phyloP scores from a whole-genome alignment of 177 flowering plant species.

The Telopea speciosissima region DNA sequence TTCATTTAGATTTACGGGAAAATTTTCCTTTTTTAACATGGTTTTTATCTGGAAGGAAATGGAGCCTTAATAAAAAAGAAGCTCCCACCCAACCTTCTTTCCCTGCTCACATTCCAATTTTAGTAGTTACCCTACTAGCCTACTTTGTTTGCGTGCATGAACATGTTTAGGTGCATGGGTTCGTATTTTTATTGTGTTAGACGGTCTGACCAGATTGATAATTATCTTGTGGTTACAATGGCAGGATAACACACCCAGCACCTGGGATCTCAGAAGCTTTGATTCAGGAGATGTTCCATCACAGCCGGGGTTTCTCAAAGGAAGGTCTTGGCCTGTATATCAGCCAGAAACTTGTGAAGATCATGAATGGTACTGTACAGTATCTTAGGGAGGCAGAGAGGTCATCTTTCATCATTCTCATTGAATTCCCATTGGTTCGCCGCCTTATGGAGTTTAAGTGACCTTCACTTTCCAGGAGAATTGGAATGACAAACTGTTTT shows the following conservation, averaged over 20 bases:
- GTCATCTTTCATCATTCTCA: constrained; percentile 57
- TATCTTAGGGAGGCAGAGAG: constrained; percentile 71
- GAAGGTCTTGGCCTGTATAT: constrained; percentile 77
- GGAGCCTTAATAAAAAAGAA: no score
- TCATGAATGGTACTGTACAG: constrained; percentile 76
- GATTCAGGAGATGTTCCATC: constrained; percentile 73
- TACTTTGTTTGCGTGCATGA: neutral
- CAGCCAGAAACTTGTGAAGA: constrained; percentile 72
- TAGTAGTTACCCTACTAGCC: no score
- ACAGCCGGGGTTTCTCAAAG: constrained; percentile 43
- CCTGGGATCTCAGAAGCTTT: constrained; percentile 77
- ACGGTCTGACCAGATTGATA: neutral
- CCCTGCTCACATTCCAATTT: no score
- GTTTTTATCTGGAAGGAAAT: no score
- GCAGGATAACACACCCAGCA: constrained; percentile 76
- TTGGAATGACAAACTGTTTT: neutral
- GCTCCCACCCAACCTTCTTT: no score
- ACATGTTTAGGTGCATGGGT: neutral
- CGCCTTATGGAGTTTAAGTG: neutral
- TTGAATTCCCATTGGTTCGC: constrained; percentile 60
- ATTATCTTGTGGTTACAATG: constrained; percentile 1
- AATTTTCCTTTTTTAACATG: no score
- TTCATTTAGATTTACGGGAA: no score
- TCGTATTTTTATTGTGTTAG: neutral
- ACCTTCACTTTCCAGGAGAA: neutral